These are phyloP conservation scores for Podaxis rugospora DNA, from an alignment of 768 basidiomycete species.

Conservation along the genomic window DNA sequence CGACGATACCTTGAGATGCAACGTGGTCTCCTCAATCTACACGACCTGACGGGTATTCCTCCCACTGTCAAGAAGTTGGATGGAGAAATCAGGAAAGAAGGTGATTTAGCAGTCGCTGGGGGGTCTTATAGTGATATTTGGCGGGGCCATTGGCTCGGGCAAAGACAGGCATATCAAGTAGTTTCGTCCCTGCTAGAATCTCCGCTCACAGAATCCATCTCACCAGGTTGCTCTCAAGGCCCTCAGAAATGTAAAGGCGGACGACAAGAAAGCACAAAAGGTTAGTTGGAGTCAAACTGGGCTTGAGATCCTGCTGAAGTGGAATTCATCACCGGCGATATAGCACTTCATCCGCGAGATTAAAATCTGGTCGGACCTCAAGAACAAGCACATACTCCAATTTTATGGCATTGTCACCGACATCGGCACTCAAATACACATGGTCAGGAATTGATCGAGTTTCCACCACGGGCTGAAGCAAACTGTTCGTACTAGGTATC, in stretches of 20 bases:
- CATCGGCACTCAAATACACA: constrained; percentile 45
- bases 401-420: constrained; percentile 55
- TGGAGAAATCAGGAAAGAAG: constrained; percentile 40
- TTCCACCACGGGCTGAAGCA: neutral
- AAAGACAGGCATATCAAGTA: constrained; percentile 36
- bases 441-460: constrained; percentile 24
- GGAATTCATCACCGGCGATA: neutral
- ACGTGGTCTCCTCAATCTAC: neutral
- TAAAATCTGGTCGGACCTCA: constrained; percentile 46
- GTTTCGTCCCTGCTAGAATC: neutral
- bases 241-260: constrained; percentile 39
- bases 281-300: constrained; percentile 19
- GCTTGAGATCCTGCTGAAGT: neutral
- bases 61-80: constrained; percentile 48
- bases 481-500: constrained; percentile 37
- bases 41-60: constrained; percentile 34
- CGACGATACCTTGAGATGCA: neutral
- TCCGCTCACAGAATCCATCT: neutral
- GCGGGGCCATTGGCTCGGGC: constrained; percentile 48
- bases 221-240: constrained; percentile 55
- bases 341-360: constrained; percentile 58
- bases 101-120: constrained; percentile 41
- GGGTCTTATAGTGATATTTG: constrained; percentile 54
- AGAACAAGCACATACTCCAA: constrained; percentile 46
- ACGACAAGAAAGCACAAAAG: constrained; percentile 38